Base-by-base conservation (phyloP, 257 asterid species). In the Fraxinus anomala region DNA sequence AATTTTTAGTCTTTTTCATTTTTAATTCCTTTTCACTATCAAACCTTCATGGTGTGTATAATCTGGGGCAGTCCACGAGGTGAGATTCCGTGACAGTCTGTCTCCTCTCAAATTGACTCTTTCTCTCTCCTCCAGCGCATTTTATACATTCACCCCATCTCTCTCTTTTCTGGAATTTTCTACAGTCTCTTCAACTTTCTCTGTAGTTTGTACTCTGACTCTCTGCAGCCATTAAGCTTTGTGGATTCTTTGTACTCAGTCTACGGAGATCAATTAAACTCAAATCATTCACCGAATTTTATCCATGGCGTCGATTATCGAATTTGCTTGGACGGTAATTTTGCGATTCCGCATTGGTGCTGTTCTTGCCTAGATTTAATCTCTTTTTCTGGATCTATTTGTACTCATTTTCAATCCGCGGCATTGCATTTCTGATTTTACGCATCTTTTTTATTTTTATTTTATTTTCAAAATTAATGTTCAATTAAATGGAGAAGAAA, bases 271-370 rank as follows among this genome's bases (percentile, higher is more conserved):
- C 69, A 63, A 63, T 63, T 26, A 17, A 63, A 63, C 69, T 26
- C 74, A 23, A 33, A 33, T 40, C 19, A 37, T 40, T 44, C 47
- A 31, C 36, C 63, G 51, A 13, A 1, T 34, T 65, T 8, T 66
- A 68, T 47, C 76, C 77, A 82, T 83, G 89, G 86, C 85, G 72
- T 56, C 89, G n/a, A 7, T 78, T 61, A 24, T 87, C 76, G 89
- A 87, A 87, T 83, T 88, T 69, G 87, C 83, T 80, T 87, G 91
- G 91, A 81, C 87, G 91, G 91, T 87, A 75, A 73, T 70, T 31
- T 26, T 39, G 67, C 30, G 51, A 14, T 65, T 8, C 42, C 13
- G 77, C 81, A 76, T 42, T 12, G 51, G 5, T 42, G 17, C 14
- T 74, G 66, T 72, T 72, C 2, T 33, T 79, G 40, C 34, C 69